Conservation (phyloP, 1,139 yeast species). For the Suhomyces wounanorum region DNA sequence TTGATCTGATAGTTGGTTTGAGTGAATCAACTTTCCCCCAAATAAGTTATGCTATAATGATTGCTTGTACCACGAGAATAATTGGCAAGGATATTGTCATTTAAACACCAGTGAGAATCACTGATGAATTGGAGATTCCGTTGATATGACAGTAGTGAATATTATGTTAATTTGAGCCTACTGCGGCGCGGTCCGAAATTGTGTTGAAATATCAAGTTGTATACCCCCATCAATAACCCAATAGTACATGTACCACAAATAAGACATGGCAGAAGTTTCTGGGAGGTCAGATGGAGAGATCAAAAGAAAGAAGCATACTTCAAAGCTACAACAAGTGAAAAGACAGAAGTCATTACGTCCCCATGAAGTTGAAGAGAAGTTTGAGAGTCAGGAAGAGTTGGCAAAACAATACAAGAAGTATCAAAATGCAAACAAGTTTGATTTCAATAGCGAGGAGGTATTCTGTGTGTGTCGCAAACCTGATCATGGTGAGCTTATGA, state of each 20-base stretch:
- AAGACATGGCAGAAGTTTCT: conserved; percentile 1
- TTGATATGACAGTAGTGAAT: no score
- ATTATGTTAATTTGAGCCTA: neutral
- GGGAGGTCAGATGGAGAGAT: conserved; percentile 2
- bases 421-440: conserved; percentile 44
- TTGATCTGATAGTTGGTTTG: neutral
- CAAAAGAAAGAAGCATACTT: conserved; percentile 4
- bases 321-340: conserved; percentile 4
- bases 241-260: neutral
- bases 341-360: neutral
- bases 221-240: neutral
- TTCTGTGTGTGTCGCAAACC: conserved; percentile 80
- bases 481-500: conserved; percentile 77
- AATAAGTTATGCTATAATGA: no score
- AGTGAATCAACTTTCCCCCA: no score
- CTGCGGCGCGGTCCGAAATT: neutral
- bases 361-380: conserved; percentile 10
- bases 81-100: neutral
- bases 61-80: no score
- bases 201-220: neutral
- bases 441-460: conserved; percentile 58
- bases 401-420: conserved; percentile 49
- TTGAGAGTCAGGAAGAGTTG: conserved; percentile 40
- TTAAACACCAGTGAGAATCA: neutral
- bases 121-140: neutral